Evolutionary conservation across 345 rosid genomes (phyloP).

Genomic region (Noccaea bulbosa): DNA sequence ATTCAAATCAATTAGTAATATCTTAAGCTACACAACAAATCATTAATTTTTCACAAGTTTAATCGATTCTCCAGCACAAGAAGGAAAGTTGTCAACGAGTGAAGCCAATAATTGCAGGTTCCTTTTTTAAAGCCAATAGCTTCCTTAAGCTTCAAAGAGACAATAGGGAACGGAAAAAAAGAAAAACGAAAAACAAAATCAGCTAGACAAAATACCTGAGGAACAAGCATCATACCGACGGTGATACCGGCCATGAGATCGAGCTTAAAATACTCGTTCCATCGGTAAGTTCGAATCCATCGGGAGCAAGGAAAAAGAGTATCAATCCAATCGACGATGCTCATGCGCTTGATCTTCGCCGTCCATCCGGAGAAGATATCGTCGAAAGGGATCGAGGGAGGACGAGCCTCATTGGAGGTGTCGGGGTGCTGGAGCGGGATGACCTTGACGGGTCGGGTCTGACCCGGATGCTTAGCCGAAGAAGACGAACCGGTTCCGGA

Average conservation of each 20-base stretch:
- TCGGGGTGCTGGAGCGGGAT: constrained; percentile 82
- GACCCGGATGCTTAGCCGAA: constrained; percentile 28
- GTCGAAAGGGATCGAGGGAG: constrained; percentile 43
- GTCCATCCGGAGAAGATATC: constrained; percentile 52
- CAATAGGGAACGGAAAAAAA: background rate
- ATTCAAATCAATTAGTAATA: constrained; percentile 1
- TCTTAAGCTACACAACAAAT: constrained; percentile 18
- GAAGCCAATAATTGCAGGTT: background rate
- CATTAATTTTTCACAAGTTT: background rate
- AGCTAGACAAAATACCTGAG: constrained; percentile 65
- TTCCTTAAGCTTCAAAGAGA: constrained; percentile 11
- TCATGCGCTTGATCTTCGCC: constrained; percentile 56
- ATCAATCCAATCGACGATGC: constrained; percentile 63
- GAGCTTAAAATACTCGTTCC: constrained; percentile 76
- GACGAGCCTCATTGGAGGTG: constrained; percentile 39
- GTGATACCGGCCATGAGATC: constrained; percentile 97
- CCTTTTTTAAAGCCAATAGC: background rate
- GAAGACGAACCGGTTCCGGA: constrained; percentile 45
- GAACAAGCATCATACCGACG: constrained; percentile 98
- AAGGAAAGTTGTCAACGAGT: background rate
- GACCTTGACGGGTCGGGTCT: constrained; percentile 69
- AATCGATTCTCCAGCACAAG: background rate
- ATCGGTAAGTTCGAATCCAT: constrained; percentile 82
- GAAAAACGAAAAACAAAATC: background rate
- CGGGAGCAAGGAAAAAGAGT: constrained; percentile 74